Percentiles rank a stretch among this genome's conserved stretches.
Conservation (phyloP, 2,329 filamentous ascomycete genomes). For the Colletotrichum costaricense region DNA sequence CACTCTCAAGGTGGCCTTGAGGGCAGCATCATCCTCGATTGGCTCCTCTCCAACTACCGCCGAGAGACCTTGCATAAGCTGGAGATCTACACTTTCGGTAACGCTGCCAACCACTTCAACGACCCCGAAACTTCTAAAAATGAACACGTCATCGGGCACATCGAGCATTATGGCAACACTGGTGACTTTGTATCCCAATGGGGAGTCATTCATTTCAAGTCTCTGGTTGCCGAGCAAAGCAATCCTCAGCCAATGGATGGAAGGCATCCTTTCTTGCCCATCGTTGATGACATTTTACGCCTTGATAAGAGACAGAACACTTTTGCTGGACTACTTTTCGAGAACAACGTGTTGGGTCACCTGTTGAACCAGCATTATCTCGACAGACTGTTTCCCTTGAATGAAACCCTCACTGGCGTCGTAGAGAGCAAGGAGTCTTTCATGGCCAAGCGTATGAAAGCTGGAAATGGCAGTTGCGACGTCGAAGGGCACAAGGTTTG, state of each 20-base stretch:
- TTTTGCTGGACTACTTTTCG: conserved; percentile 72
- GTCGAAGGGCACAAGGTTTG: neutral
- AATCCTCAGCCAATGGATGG: conserved; percentile 55
- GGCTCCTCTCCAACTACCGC: conserved; percentile 78
- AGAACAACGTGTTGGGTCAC: conserved; percentile 64
- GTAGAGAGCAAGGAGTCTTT: conserved; percentile 21
- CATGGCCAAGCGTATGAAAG: neutral
- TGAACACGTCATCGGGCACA: conserved; percentile 70
- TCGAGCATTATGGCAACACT: conserved; percentile 84
- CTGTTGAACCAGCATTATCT: conserved; percentile 72
- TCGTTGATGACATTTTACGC: conserved; percentile 6
- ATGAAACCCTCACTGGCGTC: conserved; percentile 17
- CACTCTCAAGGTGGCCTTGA: conserved; percentile 85
- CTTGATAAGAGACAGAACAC: conserved; percentile 52
- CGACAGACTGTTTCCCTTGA: conserved; percentile 67
- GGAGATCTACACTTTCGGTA: conserved; percentile 84
- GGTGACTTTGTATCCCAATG: conserved; percentile 80
- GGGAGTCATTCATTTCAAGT: conserved; percentile 76
- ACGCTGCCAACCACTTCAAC: conserved; percentile 85
- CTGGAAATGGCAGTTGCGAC: neutral
- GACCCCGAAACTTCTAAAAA: conserved; percentile 64
- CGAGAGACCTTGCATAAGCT: conserved; percentile 74
- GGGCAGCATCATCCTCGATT: conserved; percentile 78
- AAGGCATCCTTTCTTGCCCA: conserved; percentile 42
- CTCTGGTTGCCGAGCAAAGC: conserved; percentile 42